These are phyloP conservation scores for Psilocybe mexicana DNA, from an alignment of 1,284 basidiomycete species.

Conservation along the genomic window DNA sequence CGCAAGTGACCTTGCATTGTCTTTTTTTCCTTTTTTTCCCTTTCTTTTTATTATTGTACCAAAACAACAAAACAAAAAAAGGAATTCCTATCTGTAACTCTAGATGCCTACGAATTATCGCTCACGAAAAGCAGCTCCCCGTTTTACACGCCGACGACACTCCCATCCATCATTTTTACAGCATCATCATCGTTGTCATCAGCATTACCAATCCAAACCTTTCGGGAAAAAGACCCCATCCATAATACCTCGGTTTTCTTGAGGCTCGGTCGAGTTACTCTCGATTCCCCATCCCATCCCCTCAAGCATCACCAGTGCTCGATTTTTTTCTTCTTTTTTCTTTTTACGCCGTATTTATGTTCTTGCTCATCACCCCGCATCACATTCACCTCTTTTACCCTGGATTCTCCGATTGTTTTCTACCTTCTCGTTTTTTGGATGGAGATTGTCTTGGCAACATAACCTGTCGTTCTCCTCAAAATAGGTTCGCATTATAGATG, in stretches of 20 bases:
- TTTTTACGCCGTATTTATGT: constrained; percentile 20
- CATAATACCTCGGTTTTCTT: not conserved
- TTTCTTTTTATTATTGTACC: not conserved
- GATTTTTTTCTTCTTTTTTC: constrained; percentile 13
- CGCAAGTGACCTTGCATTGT: constrained; percentile 2
- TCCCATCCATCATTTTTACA: not conserved
- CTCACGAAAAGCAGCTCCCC: constrained; percentile 10
- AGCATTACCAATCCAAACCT: constrained; percentile 1
- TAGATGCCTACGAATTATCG: constrained; percentile 23
- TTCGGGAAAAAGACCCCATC: not conserved
- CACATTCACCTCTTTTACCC: constrained; percentile 12
- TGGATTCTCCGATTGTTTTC: constrained; percentile 9
- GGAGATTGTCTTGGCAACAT: constrained; percentile 19
- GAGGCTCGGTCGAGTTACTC: constrained; percentile 13
- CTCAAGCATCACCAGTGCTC: constrained; percentile 13
- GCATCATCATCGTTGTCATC: not conserved
- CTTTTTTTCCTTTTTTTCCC: not conserved
- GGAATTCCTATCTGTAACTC: constrained; percentile 16
- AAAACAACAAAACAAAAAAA: not conserved
- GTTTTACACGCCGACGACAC: not conserved
- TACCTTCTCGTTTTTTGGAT: not conserved
- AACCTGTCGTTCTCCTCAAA: not conserved
- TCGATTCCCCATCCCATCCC: constrained; percentile 7
- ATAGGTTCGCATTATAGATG: not conserved
- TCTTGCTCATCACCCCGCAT: not conserved